Evolutionary conservation across 2,329 filamentous ascomycete genomes (phyloP), one percentile per base, ranked within the genome.

Genomic region (Huntiella savannae): DNA sequence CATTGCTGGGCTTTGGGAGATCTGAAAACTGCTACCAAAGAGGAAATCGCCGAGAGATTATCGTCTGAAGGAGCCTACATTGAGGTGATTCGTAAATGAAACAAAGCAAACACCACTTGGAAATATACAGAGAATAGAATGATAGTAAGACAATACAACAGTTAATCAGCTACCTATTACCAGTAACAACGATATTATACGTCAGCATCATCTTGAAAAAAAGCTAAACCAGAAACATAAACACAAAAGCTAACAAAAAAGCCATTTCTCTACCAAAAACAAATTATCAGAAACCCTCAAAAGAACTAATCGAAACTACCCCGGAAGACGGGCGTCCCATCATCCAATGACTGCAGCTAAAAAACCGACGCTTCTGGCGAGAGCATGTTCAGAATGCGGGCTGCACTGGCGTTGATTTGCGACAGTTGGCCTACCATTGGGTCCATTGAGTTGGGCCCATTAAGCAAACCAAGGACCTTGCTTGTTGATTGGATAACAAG

Each of bases 401-500:
- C 57, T 38, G 59, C 56, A 6, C 57, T 53, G 19, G 51, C 53
- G 22, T 65, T 64, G 58, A 72, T 64, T 51, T 56, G 57, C 34
- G 63, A 67, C 40, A 74, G 58, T 12, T 65, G 60, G 16, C 63
- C 59, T 53, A 73, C 67, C 28, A 62, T 61, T 7, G 65, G 65
- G n/a, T 65, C 58, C 33, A 63, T 58, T 50, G 63, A 63, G 56
- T 61, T 22, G 10, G 40, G 46, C 3, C 39, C 43, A n/a, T 45
- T 67, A 51, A 75, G 64, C 46, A 63, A 65, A 53, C 69, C 62
- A 53, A 70, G 67, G 10, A 74, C 61, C 47, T 67, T 63, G 55
- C 75, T 70, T 36, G 73, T 62, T 35, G 69, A 65, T 44, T 64
- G 60, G 52, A 70, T 63, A 52, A 74, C 64, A 35, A 70, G 66